Conservation (phyloP, 495 filamentous ascomycete genomes). For the Talaromyces proteolyticus region DNA sequence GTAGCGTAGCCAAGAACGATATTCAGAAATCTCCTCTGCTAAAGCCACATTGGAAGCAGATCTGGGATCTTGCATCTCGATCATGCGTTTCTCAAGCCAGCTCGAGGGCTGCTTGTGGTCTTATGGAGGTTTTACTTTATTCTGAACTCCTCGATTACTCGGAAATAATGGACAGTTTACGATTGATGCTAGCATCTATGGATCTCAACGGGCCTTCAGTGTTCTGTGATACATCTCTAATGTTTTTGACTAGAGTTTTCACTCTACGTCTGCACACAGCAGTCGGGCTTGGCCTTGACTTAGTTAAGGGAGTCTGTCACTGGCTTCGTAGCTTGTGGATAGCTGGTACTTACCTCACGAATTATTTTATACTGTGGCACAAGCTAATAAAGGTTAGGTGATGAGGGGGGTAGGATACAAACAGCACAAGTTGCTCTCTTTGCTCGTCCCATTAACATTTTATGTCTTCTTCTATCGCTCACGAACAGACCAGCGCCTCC, state of each 20-base stretch:
- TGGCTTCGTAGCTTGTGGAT: constrained; percentile 81
- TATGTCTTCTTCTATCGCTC: constrained; percentile 32
- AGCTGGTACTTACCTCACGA: constrained; percentile 46
- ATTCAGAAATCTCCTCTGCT: constrained; percentile 23
- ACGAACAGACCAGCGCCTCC: constrained; percentile 27
- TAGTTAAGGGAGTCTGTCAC: constrained; percentile 62
- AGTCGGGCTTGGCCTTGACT: constrained; percentile 56
- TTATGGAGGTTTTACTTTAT: constrained; percentile 63
- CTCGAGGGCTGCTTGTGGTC: constrained; percentile 74
- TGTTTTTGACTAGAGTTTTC: constrained; percentile 62
- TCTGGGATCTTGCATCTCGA: constrained; percentile 69
- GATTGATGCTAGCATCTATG: constrained; percentile 63
- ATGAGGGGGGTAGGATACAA: constrained; percentile 30
- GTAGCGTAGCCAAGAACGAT: constrained; percentile 25
- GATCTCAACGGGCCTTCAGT: constrained; percentile 76
- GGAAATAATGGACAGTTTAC: constrained; percentile 54
- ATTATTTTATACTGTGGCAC: not conserved
- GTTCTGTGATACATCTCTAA: constrained; percentile 73
- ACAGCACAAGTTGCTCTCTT: constrained; percentile 33
- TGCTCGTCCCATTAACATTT: constrained; percentile 32
- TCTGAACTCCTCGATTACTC: constrained; percentile 57
- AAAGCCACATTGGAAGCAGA: constrained; percentile 55
- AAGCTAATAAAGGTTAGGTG: constrained; percentile 22
- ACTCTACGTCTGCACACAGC: constrained; percentile 46
- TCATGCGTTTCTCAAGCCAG: constrained; percentile 61